These are phyloP conservation scores for Candida michaelii DNA, from an alignment of 805 yeast species.

Conservation along the genomic window DNA sequence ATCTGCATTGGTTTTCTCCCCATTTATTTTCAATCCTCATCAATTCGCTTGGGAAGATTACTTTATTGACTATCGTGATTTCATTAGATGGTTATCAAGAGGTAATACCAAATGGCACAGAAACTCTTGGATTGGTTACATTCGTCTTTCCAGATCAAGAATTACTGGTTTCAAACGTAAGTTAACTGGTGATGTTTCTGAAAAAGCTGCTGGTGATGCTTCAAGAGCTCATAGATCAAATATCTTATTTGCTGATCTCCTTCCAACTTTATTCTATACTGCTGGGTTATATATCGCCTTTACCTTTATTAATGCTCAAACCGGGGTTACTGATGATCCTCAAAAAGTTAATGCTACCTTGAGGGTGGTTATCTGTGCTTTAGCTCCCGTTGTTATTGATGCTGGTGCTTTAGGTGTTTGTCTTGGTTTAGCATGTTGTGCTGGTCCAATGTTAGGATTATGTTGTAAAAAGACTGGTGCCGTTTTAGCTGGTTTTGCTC, in stretches of 20 bases:
- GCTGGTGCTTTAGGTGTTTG: slow-evolving; percentile 80
- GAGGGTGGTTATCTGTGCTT: slow-evolving; percentile 74
- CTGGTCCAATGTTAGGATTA: slow-evolving; percentile 91
- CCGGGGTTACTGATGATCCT: slow-evolving; percentile 61
- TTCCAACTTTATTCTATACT: slow-evolving; percentile 70
- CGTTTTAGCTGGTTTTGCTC: slow-evolving; percentile 93
- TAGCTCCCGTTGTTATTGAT: slow-evolving; percentile 90
- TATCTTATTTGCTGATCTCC: slow-evolving; percentile 74
- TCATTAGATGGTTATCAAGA: slow-evolving; percentile 86
- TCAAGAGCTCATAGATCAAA: slow-evolving; percentile 78
- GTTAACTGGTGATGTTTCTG: slow-evolving; percentile 64
- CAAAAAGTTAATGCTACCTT: slow-evolving; percentile 64
- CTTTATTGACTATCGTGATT: slow-evolving; percentile 94
- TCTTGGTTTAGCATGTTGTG: slow-evolving; percentile 88
- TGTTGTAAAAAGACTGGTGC: slow-evolving; percentile 98
- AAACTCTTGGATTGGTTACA: slow-evolving; percentile 85
- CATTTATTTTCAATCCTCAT: slow-evolving; percentile 95
- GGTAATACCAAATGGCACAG: slow-evolving; percentile 88
- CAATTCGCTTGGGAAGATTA: slow-evolving; percentile 96
- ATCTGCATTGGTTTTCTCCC: slow-evolving; percentile 84
- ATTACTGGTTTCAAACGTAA: slow-evolving; percentile 88
- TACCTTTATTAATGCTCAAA: slow-evolving; percentile 81
- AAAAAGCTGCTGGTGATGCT: slow-evolving; percentile 65
- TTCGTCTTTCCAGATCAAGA: slow-evolving; percentile 78
- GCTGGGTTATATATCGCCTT: slow-evolving; percentile 72